A percentile compares a stretch with the other conserved stretches of the same genome.
Evolutionary conservation across 371 early-diverging fungal species (phyloP).

Genomic region (Coemansia sp.): DNA sequence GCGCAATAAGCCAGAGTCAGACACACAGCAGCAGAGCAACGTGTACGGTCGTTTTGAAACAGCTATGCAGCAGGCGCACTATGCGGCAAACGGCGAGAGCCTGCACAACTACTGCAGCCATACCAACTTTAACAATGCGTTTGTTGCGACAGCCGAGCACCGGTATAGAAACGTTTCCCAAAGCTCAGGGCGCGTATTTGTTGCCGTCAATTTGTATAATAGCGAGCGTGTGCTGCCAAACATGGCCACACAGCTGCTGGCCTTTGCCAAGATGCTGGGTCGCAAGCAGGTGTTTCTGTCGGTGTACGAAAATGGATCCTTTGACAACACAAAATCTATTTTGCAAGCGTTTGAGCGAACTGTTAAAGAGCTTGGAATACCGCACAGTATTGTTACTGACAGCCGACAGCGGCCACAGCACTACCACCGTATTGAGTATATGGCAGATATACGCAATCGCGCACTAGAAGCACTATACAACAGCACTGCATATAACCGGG

Average conservation of each 20-base stretch:
- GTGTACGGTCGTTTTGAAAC: conserved; percentile 1
- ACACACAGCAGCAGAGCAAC: background rate
- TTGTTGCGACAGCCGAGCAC: conserved; percentile 7
- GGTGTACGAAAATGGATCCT: conserved; percentile 54
- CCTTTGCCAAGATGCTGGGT: conserved; percentile 45
- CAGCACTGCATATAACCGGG: conserved; percentile 14
- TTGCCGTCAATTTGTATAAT: conserved; percentile 53
- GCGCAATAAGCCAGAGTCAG: background rate
- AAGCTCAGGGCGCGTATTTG: conserved; percentile 9
- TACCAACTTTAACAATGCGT: conserved; percentile 14
- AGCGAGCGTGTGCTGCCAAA: conserved; percentile 50
- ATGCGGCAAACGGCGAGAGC: conserved; percentile 15
- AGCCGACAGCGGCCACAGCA: conserved; percentile 1
- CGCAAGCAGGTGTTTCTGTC: conserved; percentile 38
- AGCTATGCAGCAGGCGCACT: conserved; percentile 18
- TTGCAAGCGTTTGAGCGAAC: conserved; percentile 19
- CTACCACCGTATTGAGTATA: conserved; percentile 54
- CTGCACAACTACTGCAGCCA: conserved; percentile 23
- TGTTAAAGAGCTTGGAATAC: conserved; percentile 29
- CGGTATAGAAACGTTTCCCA: conserved; percentile 13
- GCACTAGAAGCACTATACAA: conserved; percentile 51
- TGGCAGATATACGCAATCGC: conserved; percentile 54
- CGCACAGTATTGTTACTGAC: conserved; percentile 29
- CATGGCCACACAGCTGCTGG: conserved; percentile 43
- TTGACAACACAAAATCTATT: conserved; percentile 46